A percentile compares a stretch with the other conserved stretches of the same genome.
Evolutionary conservation across 2,329 filamentous ascomycete species (phyloP).

Genomic region (Fusarium chlamydosporum): DNA sequence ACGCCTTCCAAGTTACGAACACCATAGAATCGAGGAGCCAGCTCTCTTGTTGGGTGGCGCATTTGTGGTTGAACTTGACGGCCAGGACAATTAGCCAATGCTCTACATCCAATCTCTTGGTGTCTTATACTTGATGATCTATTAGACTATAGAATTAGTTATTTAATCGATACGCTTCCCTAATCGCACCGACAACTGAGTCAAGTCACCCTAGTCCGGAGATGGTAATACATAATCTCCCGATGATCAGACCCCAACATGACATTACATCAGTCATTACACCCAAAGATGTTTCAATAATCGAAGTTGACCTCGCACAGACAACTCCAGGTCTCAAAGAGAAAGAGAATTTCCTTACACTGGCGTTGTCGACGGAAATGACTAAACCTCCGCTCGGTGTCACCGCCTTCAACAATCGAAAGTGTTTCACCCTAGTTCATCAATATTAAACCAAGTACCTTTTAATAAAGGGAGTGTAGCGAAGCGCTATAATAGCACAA

Average conservation of each 20-base stretch:
- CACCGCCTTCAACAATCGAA: conserved; percentile 19
- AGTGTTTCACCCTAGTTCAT: conserved; percentile 12
- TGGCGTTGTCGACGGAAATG: conserved; percentile 36
- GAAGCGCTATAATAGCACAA: neutral
- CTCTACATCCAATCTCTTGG: neutral
- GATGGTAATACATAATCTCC: conserved; percentile 28
- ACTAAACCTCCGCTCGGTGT: conserved; percentile 30
- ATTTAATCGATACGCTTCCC: conserved; percentile 28
- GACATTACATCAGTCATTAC: conserved; percentile 21
- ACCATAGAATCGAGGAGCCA: conserved; percentile 82
- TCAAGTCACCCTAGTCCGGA: conserved; percentile 22
- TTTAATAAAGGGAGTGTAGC: conserved; percentile 18
- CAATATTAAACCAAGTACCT: conserved; percentile 3
- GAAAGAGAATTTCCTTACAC: neutral
- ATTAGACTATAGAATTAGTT: conserved; percentile 30
- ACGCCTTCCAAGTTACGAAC: conserved; percentile 75
- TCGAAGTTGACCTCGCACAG: conserved; percentile 31
- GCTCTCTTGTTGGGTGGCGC: conserved; percentile 83
- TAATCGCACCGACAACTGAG: conserved; percentile 9
- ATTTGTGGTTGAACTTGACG: conserved; percentile 67
- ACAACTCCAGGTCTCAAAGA: conserved; percentile 18
- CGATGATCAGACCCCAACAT: conserved; percentile 24
- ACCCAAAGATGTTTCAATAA: conserved; percentile 22
- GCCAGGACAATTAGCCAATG: conserved; percentile 14
- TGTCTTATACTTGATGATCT: conserved; percentile 2